These are phyloP conservation scores for Medicago arabica DNA, from an alignment of 306 rosid species.

Conservation along the genomic window DNA sequence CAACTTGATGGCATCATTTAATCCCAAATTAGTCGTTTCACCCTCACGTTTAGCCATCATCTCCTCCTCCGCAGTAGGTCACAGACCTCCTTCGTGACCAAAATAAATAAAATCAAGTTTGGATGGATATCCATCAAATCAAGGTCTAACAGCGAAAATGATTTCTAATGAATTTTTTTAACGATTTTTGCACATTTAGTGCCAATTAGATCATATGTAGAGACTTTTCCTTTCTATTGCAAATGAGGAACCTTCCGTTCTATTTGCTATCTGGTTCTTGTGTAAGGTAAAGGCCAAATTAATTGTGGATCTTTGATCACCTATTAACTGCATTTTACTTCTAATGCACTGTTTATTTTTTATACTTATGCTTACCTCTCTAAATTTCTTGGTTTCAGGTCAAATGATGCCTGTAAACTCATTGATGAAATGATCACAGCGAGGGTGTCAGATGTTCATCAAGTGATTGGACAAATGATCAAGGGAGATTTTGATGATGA, in stretches of 20 bases:
- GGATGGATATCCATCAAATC: constrained; percentile 18
- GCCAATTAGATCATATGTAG: constrained; percentile 18
- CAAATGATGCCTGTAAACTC: constrained; percentile 74
- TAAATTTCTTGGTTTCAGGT: constrained; percentile 60
- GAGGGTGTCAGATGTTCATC: constrained; percentile 84
- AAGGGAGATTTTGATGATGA: constrained; percentile 94
- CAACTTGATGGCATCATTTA: not conserved
- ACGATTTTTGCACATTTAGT: constrained; percentile 12
- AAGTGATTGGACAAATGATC: constrained; percentile 90
- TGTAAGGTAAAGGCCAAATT: constrained; percentile 7
- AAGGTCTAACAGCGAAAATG: constrained; percentile 24
- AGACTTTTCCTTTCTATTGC: constrained; percentile 16
- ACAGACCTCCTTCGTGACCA: constrained; percentile 5
- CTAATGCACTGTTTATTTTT: constrained; percentile 36
- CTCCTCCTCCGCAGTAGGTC: not conserved
- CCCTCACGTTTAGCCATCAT: not conserved
- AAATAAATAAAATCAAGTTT: constrained; percentile 18
- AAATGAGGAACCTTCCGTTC: not conserved
- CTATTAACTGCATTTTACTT: constrained; percentile 33
- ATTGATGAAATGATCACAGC: constrained; percentile 75
- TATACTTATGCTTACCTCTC: constrained; percentile 40
- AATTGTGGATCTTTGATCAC: constrained; percentile 17
- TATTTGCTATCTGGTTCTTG: constrained; percentile 26
- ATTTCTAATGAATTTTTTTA: not conserved
- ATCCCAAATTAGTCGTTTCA: constrained; percentile 7